Conservation (phyloP, 2,329 filamentous ascomycete genomes). For the Elsinoe perseae region DNA sequence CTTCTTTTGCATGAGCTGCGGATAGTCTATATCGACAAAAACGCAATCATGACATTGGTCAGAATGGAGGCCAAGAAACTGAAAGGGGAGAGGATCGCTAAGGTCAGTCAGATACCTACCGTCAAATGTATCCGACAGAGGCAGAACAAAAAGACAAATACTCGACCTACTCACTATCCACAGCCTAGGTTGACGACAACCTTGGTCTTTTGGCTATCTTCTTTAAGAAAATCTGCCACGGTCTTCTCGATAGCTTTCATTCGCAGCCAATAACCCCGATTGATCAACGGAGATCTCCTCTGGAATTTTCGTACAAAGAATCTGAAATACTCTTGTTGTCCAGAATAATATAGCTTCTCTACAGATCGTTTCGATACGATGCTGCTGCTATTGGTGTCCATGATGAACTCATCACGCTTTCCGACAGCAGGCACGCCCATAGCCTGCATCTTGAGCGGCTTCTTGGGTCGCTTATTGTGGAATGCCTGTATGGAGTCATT, state of each 20-base stretch:
- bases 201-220: constrained; percentile 51
- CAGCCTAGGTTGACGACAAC: constrained; percentile 79
- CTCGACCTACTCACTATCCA: constrained; percentile 63
- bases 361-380: constrained; percentile 90
- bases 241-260: constrained; percentile 73
- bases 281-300: constrained; percentile 78
- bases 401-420: constrained; percentile 30
- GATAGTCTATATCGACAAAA: constrained; percentile 84
- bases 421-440: constrained; percentile 17
- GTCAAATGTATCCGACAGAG: not conserved
- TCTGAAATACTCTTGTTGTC: constrained; percentile 75
- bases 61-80: constrained; percentile 63
- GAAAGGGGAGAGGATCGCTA: constrained; percentile 82
- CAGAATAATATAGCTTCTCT: constrained; percentile 73
- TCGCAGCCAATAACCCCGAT: constrained; percentile 79
- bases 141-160: not conserved
- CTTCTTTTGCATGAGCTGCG: constrained; percentile 69
- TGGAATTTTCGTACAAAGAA: constrained; percentile 82
- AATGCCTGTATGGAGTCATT: constrained; percentile 15
- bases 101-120: constrained; percentile 1
- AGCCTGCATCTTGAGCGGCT: constrained; percentile 15
- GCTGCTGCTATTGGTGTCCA: constrained; percentile 73
- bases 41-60: constrained; percentile 49
- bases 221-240: constrained; percentile 64
- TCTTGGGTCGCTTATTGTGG: constrained; percentile 9